Conservation (phyloP, 2,329 filamentous ascomycete genomes). For the Huntiella omanensis region DNA sequence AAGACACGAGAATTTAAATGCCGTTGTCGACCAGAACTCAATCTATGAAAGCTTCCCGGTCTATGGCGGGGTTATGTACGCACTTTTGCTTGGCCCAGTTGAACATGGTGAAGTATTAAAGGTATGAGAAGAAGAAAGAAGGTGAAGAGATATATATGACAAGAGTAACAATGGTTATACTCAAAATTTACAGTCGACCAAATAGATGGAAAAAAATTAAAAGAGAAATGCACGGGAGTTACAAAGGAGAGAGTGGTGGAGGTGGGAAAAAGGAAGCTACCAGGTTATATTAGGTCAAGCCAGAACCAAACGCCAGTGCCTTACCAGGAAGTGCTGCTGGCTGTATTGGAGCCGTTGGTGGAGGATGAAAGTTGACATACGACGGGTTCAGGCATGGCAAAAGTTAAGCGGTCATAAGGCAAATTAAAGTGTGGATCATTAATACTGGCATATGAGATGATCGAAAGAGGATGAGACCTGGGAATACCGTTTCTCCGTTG, state of each 20-base stretch:
- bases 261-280: slow-evolving; percentile 4
- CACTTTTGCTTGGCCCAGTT: slow-evolving; percentile 91
- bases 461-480: no score
- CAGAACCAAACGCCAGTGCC: neutral
- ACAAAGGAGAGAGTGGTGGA: slow-evolving; percentile 5
- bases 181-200: neutral
- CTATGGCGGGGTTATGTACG: slow-evolving; percentile 18
- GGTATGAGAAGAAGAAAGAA: slow-evolving; percentile 3
- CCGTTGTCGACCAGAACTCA: no score
- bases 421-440: neutral
- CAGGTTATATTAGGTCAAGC: no score
- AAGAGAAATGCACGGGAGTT: neutral
- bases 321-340: neutral
- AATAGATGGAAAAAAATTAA: slow-evolving; percentile 2
- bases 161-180: neutral
- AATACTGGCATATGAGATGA: no score
- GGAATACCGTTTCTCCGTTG: no score
- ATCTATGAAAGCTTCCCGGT: no score
- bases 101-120: slow-evolving; percentile 42
- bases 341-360: neutral
- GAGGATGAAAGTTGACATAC: neutral
- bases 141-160: slow-evolving; percentile 1
- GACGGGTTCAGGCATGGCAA: neutral
- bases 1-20: no score
- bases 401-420: neutral